Base-by-base conservation (phyloP, 2,329 filamentous ascomycete species). In the Paraphoma chrysanthemicola region DNA sequence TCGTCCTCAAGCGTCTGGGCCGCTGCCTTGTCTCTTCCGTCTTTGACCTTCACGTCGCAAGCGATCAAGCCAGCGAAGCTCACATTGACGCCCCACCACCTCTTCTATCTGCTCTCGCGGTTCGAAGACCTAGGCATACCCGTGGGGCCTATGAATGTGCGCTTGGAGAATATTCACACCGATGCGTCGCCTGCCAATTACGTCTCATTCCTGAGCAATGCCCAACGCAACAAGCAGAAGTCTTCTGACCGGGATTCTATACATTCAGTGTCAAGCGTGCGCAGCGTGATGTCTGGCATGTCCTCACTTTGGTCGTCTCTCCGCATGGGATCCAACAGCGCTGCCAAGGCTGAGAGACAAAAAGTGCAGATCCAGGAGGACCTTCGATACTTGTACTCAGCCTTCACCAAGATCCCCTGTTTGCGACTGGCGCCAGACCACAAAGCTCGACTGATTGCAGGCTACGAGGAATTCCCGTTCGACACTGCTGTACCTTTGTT, bases 211-310 rank as follows among this genome's bases (percentile, higher is more conserved):
- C 85, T 97, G 60, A 90, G 90, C 73, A 90, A 92, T 69, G 88
- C 90, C 23, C 91, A 94, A 69, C 88, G 91, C 57, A 89, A 91
- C 59, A 91, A 91, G 75, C 90, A 90, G 62, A 88, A 88, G 60
- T 85, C 88, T 63, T 91, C 91, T 46, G 94, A 98, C 78, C 88
- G 90, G 53, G 92, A 92, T 68, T 98, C 95, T 1, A 92, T 98
- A 64, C 93, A 93, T 71, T 98, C 95, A 6, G 93, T 97, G 42
- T 97, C 94, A 23, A 98, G 95, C 79, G 92, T 99, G 65, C 89
- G 94, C 74, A 98, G 94, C 77, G 93, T 97, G 71, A 94, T 98
- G 91, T 96, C 95, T 29, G 92, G 91, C 77, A 96, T 99, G 90
- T 95, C 93, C 55, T 89, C 91, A 12, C 81, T 98, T 44, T 98